phyloP scores from a whole-genome alignment of 345 rosid species.

The Syzygium grande region DNA sequence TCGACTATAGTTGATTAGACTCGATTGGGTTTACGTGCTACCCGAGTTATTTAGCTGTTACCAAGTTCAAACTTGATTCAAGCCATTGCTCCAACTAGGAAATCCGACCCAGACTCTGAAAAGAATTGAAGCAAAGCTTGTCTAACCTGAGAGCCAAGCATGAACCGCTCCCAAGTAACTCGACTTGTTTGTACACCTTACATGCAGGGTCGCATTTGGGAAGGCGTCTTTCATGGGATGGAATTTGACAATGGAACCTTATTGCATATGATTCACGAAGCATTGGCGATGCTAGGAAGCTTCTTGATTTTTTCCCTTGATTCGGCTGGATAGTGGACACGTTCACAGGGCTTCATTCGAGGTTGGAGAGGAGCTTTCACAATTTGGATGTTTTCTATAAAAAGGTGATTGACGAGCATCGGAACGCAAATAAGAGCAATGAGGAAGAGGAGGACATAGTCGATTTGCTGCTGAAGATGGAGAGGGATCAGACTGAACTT shows the following conservation, averaged over 20 bases:
- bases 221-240: constrained; percentile 7
- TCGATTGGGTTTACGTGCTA: background rate
- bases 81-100: background rate
- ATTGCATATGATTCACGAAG: background rate
- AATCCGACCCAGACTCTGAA: too few species aligned
- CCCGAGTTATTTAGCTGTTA: background rate
- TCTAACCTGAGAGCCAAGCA: background rate
- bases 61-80: background rate
- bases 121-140: background rate
- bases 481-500: background rate
- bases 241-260: background rate
- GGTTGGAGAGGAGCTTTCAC: constrained; percentile 6
- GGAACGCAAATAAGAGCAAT: background rate
- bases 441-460: constrained; percentile 8
- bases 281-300: constrained; percentile 1
- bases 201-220: constrained; percentile 18
- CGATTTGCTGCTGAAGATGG: constrained; percentile 9
- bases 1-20: background rate
- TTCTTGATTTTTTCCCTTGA: constrained; percentile 11
- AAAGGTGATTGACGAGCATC: constrained; percentile 4
- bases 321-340: constrained; percentile 17
- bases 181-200: background rate
- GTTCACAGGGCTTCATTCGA: constrained; percentile 4
- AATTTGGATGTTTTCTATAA: constrained; percentile 4
- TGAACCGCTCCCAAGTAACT: background rate